Base-by-base conservation (phyloP, 2,329 filamentous ascomycete genomes). In the Incumbomyces lentus region DNA sequence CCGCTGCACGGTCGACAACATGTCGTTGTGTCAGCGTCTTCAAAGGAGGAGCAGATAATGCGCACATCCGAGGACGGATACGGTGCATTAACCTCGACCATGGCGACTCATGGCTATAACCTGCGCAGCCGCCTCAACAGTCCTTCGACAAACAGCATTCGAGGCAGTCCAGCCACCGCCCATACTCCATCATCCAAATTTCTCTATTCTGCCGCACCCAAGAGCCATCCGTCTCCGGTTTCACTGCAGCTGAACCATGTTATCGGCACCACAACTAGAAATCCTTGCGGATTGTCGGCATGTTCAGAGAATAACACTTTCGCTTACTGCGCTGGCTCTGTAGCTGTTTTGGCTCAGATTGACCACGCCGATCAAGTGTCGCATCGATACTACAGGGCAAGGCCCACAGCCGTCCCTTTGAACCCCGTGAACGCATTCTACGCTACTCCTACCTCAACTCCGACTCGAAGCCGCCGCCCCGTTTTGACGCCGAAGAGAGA, bases 311-410 rank as follows among this genome's bases (percentile, higher is more conserved):
- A 76, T 44, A 70, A 69, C 47, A 73, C 73, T 42, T 95, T 96
- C 65, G 88, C 88, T 46, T 92, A 94, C 63, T 89, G 88, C 52
- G 90, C 92, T 7, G 92, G 92, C 46, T 92, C 88, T 8, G 87
- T 90, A 36, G 90, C 87, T n/a, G 86, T 98, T 0, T 78, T 96
- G 14, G 86, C 89, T 6, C 81, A 85, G 55, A 73, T 95, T 44
- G 78, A 86, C 53, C 77, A 80, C 43, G 73, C 84, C 29, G 60
- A 74, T 51, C 64, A 70, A 49, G 66, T 82, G 59, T 76, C 75
- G 1, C 90, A 96, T 63, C 82, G 87, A 49, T 96, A 96, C 70
- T 96, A 86, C 69, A 80, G 88, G 60, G 92, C 90, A 34, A 79
- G 86, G 29, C 88, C 89, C 10, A 73, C 73, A 8, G 72, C 73